Conservation (phyloP, 177 flowering plant species). For the Telopea speciosissima region DNA sequence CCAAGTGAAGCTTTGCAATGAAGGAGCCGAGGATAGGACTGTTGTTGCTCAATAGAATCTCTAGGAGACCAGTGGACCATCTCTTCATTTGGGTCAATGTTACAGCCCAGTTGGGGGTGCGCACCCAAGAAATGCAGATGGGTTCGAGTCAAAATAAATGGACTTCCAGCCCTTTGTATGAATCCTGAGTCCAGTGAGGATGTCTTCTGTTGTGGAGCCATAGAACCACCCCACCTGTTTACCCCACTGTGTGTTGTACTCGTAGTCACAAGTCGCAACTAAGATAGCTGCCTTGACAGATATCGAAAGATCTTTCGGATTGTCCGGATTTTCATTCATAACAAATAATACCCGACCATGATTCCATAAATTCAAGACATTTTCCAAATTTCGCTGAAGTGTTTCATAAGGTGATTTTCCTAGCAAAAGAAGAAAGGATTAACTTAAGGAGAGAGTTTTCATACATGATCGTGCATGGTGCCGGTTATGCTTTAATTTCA, state of each 20-base stretch:
- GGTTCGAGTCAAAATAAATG: slow-evolving; percentile 20
- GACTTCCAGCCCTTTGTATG: slow-evolving; percentile 46
- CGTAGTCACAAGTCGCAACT: slow-evolving; percentile 40
- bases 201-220: slow-evolving; percentile 47
- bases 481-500: no score
- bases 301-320: slow-evolving; percentile 9
- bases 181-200: slow-evolving; percentile 36
- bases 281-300: slow-evolving; percentile 28
- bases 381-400: slow-evolving; percentile 25
- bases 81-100: slow-evolving; percentile 39
- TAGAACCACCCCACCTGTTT: slow-evolving; percentile 50
- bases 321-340: neutral
- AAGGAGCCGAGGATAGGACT: slow-evolving; percentile 26
- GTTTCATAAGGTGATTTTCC: slow-evolving; percentile 17
- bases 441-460: no score
- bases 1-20: slow-evolving; percentile 30
- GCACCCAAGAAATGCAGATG: slow-evolving; percentile 38
- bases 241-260: slow-evolving; percentile 48
- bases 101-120: slow-evolving; percentile 25
- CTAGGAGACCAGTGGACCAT: slow-evolving; percentile 50
- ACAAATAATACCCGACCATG: slow-evolving; percentile 20
- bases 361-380: slow-evolving; percentile 21
- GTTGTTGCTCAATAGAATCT: slow-evolving; percentile 29
- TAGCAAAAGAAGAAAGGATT: no score
- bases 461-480: no score